These are phyloP conservation scores for Verticillium longisporum DNA, from an alignment of 2,329 filamentous ascomycete species.

Conservation along the genomic window DNA sequence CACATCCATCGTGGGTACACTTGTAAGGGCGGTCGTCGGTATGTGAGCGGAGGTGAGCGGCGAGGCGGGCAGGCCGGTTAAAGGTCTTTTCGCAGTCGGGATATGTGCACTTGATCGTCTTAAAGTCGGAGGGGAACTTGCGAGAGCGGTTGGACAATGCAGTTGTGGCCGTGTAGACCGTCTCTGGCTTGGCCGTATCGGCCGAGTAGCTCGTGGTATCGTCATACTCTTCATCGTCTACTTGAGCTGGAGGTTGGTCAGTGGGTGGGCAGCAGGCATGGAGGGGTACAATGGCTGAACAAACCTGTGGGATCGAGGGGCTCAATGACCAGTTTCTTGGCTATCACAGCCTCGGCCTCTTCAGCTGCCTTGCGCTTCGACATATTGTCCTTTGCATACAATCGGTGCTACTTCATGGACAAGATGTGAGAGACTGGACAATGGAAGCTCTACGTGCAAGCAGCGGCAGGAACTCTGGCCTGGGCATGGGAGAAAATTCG, in stretches of 20 bases:
- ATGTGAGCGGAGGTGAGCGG: conserved; percentile 77
- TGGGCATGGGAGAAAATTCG: neutral
- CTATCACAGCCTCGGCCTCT: neutral
- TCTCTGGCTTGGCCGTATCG: conserved; percentile 9
- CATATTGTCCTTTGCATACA: conserved; percentile 1
- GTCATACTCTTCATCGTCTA: conserved; percentile 10
- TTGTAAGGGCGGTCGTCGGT: conserved; percentile 75
- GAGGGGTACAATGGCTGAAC: neutral
- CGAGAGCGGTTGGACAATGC: conserved; percentile 16
- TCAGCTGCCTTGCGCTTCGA: conserved; percentile 10
- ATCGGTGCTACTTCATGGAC: too few species aligned
- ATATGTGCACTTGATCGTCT: conserved; percentile 70
- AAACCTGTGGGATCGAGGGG: conserved; percentile 3
- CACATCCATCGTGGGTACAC: conserved; percentile 64
- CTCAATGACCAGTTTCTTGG: conserved; percentile 5
- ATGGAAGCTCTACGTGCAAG: neutral
- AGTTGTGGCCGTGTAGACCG: conserved; percentile 9
- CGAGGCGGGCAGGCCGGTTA: conserved; percentile 75
- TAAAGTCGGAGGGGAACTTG: conserved; percentile 63
- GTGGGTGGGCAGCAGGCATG: neutral
- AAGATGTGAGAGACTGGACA: neutral
- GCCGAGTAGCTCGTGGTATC: conserved; percentile 10
- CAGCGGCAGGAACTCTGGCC: neutral
- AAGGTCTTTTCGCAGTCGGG: conserved; percentile 74
- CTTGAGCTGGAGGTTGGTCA: neutral